A percentile compares a stretch with the other conserved stretches of the same genome.
Evolutionary conservation across 768 basidiomycete genomes (phyloP).

Genomic region (Lactarius trivialis): DNA sequence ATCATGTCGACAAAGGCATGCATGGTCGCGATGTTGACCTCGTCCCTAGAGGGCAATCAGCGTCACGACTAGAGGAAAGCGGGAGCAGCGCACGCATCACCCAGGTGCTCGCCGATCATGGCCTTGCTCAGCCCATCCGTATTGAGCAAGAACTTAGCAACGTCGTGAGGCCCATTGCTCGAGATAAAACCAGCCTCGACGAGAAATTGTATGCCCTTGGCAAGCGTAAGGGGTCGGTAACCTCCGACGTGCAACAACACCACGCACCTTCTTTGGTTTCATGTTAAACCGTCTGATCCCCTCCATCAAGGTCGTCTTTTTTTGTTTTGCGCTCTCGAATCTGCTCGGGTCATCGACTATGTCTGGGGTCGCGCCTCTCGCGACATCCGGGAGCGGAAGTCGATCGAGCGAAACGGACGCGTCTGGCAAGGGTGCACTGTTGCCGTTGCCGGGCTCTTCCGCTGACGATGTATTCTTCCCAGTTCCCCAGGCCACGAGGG

Average conservation of each 20-base stretch:
- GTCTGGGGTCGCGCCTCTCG: conserved; percentile 71
- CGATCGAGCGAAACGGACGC: conserved; percentile 47
- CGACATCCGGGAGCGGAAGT: conserved; percentile 42
- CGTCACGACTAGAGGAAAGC: neutral
- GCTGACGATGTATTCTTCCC: conserved; percentile 39
- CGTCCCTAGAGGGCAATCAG: conserved; percentile 50
- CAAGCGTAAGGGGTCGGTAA: neutral
- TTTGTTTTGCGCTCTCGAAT: conserved; percentile 94
- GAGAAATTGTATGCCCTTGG: conserved; percentile 82
- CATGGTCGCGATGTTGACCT: conserved; percentile 88
- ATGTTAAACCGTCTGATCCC: conserved; percentile 98
- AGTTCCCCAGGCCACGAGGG: conserved; percentile 87
- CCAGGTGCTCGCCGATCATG: conserved; percentile 97
- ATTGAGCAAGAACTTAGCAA: conserved; percentile 77
- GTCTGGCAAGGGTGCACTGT: conserved; percentile 40
- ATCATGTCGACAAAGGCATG: conserved; percentile 94
- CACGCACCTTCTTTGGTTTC: conserved; percentile 88
- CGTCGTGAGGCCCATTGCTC: conserved; percentile 60
- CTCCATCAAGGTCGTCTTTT: conserved; percentile 90
- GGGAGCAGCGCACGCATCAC: conserved; percentile 73
- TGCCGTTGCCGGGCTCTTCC: conserved; percentile 32
- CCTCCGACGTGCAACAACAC: neutral
- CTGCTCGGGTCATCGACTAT: conserved; percentile 80
- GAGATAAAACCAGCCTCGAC: conserved; percentile 83
- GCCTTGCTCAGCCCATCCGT: conserved; percentile 93